A percentile compares a stretch with the other conserved stretches of the same genome.
Evolutionary conservation across 1,139 yeast species (phyloP).

Genomic region (Geotrichum candidum): DNA sequence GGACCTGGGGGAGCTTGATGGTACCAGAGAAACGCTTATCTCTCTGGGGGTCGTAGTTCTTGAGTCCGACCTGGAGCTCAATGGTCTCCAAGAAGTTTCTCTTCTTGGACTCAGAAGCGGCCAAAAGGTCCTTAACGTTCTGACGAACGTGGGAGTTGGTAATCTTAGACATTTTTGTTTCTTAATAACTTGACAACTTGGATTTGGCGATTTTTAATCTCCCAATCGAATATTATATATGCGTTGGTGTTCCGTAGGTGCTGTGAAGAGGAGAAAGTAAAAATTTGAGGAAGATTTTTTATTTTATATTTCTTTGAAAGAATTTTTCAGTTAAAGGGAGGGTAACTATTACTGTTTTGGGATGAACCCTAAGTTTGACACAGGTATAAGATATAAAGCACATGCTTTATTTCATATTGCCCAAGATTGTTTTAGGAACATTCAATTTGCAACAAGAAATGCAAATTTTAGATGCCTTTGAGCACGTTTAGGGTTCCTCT

Average conservation of each 20-base stretch:
- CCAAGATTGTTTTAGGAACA: not conserved
- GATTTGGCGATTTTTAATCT: slow-evolving; percentile 31
- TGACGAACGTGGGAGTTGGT: slow-evolving; percentile 92
- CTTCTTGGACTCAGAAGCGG: slow-evolving; percentile 97
- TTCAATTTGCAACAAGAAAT: no score
- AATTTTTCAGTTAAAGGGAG: not conserved
- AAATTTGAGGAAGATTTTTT: not conserved
- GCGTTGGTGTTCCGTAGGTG: slow-evolving; percentile 19
- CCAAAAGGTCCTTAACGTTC: slow-evolving; percentile 88
- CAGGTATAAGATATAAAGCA: no score
- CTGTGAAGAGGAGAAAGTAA: slow-evolving; percentile 11
- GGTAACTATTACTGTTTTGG: not conserved
- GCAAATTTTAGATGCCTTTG: no score
- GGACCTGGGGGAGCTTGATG: slow-evolving; percentile 96
- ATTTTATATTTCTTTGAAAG: not conserved
- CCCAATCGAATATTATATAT: slow-evolving; percentile 34
- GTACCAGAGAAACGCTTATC: slow-evolving; percentile 99
- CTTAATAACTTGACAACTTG: slow-evolving; percentile 21
- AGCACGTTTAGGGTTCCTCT: no score
- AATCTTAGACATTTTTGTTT: slow-evolving; percentile 74
- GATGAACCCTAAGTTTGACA: not conserved
- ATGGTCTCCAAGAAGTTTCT: slow-evolving; percentile 99
- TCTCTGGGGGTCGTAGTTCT: slow-evolving; percentile 99
- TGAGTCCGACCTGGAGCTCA: slow-evolving; percentile 98
- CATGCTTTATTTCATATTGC: not conserved